Evolutionary conservation across 2,329 filamentous ascomycete species (phyloP).

Genomic region (Xylariaceae sp.): DNA sequence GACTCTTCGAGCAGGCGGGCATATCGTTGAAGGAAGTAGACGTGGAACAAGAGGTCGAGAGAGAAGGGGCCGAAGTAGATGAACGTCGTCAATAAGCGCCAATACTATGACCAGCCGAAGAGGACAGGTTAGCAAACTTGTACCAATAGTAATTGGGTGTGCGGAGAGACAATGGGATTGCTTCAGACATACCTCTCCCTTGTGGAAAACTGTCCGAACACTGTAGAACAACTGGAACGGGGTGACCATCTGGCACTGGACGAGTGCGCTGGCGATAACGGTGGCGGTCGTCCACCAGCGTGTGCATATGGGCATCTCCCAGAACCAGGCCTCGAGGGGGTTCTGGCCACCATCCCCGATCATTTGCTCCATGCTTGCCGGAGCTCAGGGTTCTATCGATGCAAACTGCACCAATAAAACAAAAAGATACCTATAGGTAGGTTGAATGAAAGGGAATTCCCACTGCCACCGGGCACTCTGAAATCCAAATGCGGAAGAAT

Average conservation of each 20-base stretch:
- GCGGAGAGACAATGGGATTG: constrained; percentile 7
- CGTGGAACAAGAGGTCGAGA: constrained; percentile 91
- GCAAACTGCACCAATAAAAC: neutral
- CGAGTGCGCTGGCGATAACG: constrained; percentile 77
- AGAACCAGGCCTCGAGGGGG: constrained; percentile 96
- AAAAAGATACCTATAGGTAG: neutral
- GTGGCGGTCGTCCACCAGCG: constrained; percentile 96
- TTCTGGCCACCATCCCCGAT: constrained; percentile 57
- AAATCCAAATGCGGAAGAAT: too few species aligned
- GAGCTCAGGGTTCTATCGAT: neutral
- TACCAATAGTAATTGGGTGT: constrained; percentile 1
- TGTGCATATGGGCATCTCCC: constrained; percentile 95
- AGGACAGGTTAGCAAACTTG: constrained; percentile 10
- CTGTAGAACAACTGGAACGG: constrained; percentile 98
- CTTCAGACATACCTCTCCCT: constrained; percentile 66
- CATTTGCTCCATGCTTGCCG: constrained; percentile 48
- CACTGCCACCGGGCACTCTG: too few species aligned
- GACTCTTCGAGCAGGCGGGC: constrained; percentile 92
- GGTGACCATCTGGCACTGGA: constrained; percentile 88
- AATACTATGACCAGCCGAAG: constrained; percentile 59
- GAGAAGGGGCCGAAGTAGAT: constrained; percentile 95
- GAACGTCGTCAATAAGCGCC: constrained; percentile 93
- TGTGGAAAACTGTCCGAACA: constrained; percentile 83
- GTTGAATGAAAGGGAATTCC: neutral
- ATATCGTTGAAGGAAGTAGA: constrained; percentile 97